Evolutionary conservation across 192 early-diverging fungal genomes (phyloP).

Genomic region (Backusella parvicylindrica): DNA sequence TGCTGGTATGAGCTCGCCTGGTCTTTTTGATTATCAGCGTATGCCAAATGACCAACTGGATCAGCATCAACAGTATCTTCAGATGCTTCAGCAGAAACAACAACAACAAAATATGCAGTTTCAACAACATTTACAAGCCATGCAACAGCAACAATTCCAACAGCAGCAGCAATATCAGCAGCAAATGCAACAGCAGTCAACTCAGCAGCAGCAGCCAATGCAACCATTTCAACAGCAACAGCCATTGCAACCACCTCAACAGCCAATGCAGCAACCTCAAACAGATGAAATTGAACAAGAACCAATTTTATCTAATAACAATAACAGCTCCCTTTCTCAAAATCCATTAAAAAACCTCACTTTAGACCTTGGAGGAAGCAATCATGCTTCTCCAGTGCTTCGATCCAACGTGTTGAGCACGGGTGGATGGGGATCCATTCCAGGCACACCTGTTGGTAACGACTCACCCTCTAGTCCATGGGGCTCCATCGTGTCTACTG

Average conservation of each 20-base stretch:
- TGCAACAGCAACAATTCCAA: conserved; percentile 11
- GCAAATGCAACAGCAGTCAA: background rate
- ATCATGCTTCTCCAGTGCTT: conserved; percentile 21
- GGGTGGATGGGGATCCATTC: conserved; percentile 15
- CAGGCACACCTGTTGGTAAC: conserved; percentile 20
- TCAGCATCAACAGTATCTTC: conserved; percentile 31
- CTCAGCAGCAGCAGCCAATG: conserved; percentile 5
- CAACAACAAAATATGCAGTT: conserved; percentile 27
- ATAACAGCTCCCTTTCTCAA: background rate
- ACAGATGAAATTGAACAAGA: background rate
- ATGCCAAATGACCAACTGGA: conserved; percentile 32
- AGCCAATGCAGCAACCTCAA: background rate
- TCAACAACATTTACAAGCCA: conserved; percentile 26
- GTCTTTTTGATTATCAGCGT: conserved; percentile 21
- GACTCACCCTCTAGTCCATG: conserved; percentile 33
- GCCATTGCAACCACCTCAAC: background rate
- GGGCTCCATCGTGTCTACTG: conserved; percentile 25
- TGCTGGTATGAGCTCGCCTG: conserved; percentile 6
- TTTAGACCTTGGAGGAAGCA: conserved; percentile 1
- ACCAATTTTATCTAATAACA: background rate
- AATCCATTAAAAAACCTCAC: conserved; percentile 4
- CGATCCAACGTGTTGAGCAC: conserved; percentile 14
- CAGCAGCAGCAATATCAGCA: background rate
- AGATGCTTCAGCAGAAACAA: conserved; percentile 37
- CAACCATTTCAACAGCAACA: background rate